A percentile compares a stretch with the other conserved stretches of the same genome.
These are phyloP conservation scores for Alliaria petiolata DNA, from an alignment of 345 rosid species.

Conservation along the genomic window DNA sequence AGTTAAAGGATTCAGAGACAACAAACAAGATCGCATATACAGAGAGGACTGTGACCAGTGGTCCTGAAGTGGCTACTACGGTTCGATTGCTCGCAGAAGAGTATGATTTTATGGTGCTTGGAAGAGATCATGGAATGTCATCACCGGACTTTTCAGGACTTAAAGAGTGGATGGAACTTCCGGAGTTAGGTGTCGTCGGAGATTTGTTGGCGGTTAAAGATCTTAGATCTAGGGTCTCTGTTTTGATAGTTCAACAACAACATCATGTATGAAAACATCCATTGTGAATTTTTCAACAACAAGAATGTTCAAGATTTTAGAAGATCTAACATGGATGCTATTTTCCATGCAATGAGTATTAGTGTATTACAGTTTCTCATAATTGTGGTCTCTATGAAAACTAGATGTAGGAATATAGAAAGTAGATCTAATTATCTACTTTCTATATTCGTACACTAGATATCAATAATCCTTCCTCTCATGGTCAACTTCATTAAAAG, in stretches of 20 bases:
- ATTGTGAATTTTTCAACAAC: neutral
- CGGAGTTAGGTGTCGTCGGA: slow-evolving; percentile 21
- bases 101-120: slow-evolving; percentile 14
- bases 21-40: neutral
- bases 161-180: slow-evolving; percentile 12
- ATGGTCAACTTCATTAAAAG: no score
- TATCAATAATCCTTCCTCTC: no score
- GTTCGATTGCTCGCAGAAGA: neutral
- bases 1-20: neutral
- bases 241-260: slow-evolving; percentile 23
- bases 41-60: neutral
- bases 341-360: neutral
- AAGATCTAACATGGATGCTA: neutral
- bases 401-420: no score
- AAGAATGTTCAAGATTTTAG: neutral
- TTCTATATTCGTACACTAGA: no score
- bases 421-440: no score
- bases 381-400: no score
- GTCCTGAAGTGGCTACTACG: slow-evolving; percentile 5
- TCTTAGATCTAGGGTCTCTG: neutral
- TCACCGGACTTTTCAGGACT: neutral
- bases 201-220: slow-evolving; percentile 18
- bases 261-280: neutral
- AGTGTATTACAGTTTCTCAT: neutral
- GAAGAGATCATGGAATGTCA: slow-evolving; percentile 1